phyloP scores from a whole-genome alignment of 2,329 filamentous ascomycete species.

The Ambrosiella beaveri region DNA sequence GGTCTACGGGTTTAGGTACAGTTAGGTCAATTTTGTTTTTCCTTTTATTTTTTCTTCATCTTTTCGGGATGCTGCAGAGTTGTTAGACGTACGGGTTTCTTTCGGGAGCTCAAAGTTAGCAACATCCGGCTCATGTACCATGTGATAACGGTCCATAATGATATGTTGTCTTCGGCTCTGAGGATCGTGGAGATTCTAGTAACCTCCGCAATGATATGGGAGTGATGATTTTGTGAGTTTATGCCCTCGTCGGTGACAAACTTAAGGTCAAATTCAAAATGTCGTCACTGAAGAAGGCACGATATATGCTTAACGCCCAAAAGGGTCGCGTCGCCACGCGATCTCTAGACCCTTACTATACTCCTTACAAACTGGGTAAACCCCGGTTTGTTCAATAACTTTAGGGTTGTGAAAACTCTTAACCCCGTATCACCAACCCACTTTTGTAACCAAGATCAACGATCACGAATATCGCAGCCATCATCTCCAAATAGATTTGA shows the following conservation, averaged over 20 bases:
- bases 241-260: neutral
- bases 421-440: neutral
- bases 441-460: neutral
- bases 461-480: neutral
- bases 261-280: neutral
- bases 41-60: neutral
- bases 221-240: neutral
- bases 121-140: constrained; percentile 41
- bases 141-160: constrained; percentile 37
- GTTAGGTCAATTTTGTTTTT: neutral
- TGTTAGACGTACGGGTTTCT: constrained; percentile 30
- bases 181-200: too few relatives aligned
- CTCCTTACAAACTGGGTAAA: neutral
- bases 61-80: neutral
- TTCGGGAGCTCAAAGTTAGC: constrained; percentile 39
- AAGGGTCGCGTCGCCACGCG: neutral
- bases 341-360: neutral
- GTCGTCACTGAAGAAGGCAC: neutral
- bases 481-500: neutral
- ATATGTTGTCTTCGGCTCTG: neutral
- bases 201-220: too few relatives aligned
- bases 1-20: constrained; percentile 32
- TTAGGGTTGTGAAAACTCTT: neutral
- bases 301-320: neutral
- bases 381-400: neutral